phyloP scores from a whole-genome alignment of 1,284 basidiomycete genomes.

The Sphaerobolus stellatus region DNA sequence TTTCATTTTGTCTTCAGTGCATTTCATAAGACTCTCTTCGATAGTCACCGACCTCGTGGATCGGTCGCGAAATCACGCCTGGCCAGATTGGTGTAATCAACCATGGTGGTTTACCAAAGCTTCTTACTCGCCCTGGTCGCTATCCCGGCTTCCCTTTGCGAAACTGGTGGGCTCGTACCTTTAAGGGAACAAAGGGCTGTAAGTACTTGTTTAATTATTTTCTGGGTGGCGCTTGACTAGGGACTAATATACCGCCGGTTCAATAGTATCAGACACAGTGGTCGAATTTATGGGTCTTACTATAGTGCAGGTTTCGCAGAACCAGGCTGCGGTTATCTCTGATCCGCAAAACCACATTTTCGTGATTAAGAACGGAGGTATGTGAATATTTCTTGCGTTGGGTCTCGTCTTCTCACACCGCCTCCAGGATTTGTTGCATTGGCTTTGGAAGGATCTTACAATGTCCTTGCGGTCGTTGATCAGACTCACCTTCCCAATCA shows the following conservation, averaged over 20 bases:
- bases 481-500: constrained; percentile 68
- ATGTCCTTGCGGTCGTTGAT: constrained; percentile 74
- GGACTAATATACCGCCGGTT: constrained; percentile 6
- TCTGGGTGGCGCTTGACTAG: not conserved
- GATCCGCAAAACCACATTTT: constrained; percentile 81
- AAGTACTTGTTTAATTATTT: constrained; percentile 27
- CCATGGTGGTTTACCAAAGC: constrained; percentile 74
- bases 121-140: constrained; percentile 67
- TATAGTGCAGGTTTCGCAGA: constrained; percentile 78
- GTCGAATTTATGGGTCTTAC: constrained; percentile 75
- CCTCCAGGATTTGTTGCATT: constrained; percentile 69
- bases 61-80: constrained; percentile 64
- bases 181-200: constrained; percentile 66
- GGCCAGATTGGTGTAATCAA: constrained; percentile 69
- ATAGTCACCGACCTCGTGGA: constrained; percentile 63
- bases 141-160: constrained; percentile 73
- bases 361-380: constrained; percentile 51
- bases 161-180: constrained; percentile 79
- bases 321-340: constrained; percentile 73
- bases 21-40: constrained; percentile 1
- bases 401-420: too few species aligned
- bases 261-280: constrained; percentile 70
- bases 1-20: constrained; percentile 1
- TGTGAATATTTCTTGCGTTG: too few species aligned
- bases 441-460: constrained; percentile 70